phyloP scores from a whole-genome alignment of 2,329 filamentous ascomycete genomes.

The Helicocarpus griseus region DNA sequence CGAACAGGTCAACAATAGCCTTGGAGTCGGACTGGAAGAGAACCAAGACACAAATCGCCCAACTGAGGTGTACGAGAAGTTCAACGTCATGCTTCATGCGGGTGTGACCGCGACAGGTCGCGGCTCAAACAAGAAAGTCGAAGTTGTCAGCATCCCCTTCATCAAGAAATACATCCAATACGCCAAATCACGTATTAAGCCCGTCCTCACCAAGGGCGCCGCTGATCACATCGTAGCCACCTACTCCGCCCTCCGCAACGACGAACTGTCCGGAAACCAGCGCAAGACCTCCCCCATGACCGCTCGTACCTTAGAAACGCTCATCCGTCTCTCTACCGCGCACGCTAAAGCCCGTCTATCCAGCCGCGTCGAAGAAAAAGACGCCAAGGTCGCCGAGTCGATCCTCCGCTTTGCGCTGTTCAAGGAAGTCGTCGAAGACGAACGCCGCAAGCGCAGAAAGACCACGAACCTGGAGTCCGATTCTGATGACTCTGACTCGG shows the following conservation, averaged over 20 bases:
- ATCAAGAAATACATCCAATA: conserved; percentile 99
- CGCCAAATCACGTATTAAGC: conserved; percentile 84
- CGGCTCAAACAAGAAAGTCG: conserved; percentile 64
- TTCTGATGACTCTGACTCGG: conserved; percentile 39
- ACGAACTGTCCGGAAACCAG: conserved; percentile 90
- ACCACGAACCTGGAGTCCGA: conserved; percentile 58
- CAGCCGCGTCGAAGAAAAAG: conserved; percentile 76
- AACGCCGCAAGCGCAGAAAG: conserved; percentile 75
- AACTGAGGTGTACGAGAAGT: conserved; percentile 92
- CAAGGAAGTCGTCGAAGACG: conserved; percentile 77
- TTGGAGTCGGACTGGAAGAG: conserved; percentile 77
- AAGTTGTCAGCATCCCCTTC: conserved; percentile 91
- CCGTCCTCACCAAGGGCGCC: conserved; percentile 79
- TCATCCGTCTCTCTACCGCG: conserved; percentile 95
- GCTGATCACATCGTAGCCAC: conserved; percentile 84
- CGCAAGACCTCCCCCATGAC: conserved; percentile 91
- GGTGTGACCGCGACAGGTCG: conserved; percentile 70
- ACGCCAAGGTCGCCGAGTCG: conserved; percentile 76
- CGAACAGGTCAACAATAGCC: conserved; percentile 71
- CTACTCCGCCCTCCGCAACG: conserved; percentile 87
- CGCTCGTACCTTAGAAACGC: conserved; percentile 88
- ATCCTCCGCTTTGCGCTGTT: conserved; percentile 93
- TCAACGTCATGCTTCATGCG: conserved; percentile 88
- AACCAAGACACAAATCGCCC: conserved; percentile 61
- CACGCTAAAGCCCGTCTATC: conserved; percentile 90